These are phyloP conservation scores for Lactuca saligna DNA, from an alignment of 129 eudicot species.

Conservation along the genomic window DNA sequence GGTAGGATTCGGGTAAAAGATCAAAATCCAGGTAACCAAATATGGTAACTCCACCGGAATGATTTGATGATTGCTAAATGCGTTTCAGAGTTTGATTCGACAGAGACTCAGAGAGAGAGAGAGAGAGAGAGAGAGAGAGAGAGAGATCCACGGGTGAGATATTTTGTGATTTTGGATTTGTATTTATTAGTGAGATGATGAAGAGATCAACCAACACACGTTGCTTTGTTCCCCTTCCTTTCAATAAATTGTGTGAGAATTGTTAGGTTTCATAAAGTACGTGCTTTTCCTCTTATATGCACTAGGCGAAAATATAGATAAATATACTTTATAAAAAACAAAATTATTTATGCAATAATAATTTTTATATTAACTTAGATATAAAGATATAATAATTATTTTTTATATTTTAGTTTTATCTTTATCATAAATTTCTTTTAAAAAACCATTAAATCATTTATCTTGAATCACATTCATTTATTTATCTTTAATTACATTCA, in stretches of 20 bases:
- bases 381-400: no score
- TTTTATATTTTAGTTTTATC: no score
- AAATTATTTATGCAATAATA: neutral
- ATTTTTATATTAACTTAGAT: no score
- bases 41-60: constrained; percentile 16
- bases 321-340: neutral
- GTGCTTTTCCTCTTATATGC: neutral
- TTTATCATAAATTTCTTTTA: no score
- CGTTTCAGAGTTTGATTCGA: constrained; percentile 12
- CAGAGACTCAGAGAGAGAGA: neutral
- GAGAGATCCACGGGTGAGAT: constrained; percentile 11
- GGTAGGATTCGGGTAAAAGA: constrained; percentile 3
- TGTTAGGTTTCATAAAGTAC: constrained; percentile 35
- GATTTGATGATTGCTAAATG: neutral
- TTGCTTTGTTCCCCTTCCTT: constrained; percentile 31
- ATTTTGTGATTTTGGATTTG: constrained; percentile 10
- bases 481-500: no score
- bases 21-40: constrained; percentile 10
- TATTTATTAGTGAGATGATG: neutral
- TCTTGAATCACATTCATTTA: no score
- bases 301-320: neutral
- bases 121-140: neutral
- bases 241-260: constrained; percentile 20
- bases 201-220: constrained; percentile 32
- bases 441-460: no score